Conservation (phyloP, 805 yeast species). For the Candida vartiovaarae region DNA sequence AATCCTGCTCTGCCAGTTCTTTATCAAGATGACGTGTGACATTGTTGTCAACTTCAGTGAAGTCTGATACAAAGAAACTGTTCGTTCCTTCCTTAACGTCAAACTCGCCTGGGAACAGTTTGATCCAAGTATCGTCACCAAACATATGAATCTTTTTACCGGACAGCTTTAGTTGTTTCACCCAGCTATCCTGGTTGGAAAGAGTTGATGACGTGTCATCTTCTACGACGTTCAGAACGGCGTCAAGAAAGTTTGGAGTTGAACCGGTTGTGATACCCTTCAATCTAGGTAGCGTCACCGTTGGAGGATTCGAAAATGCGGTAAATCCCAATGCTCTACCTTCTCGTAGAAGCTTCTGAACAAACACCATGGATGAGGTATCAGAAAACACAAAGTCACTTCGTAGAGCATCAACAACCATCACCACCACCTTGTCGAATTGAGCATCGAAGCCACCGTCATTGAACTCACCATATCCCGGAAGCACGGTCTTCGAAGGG, state of each 20-base stretch:
- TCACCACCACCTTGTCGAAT: conserved; percentile 64
- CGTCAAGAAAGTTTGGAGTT: conserved; percentile 90
- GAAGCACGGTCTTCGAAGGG: conserved; percentile 76
- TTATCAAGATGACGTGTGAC: conserved; percentile 79
- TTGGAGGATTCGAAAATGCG: conserved; percentile 90
- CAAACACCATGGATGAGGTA: conserved; percentile 55
- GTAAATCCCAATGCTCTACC: conserved; percentile 85
- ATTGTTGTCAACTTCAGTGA: conserved; percentile 86
- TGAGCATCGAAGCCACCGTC: conserved; percentile 30
- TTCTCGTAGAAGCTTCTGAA: conserved; percentile 54
- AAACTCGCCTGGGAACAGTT: conserved; percentile 77
- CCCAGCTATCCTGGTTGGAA: conserved; percentile 80
- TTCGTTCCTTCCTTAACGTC: conserved; percentile 74
- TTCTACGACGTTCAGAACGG: conserved; percentile 88
- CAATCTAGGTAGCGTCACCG: conserved; percentile 89
- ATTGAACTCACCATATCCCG: conserved; percentile 42
- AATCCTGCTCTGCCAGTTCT: conserved; percentile 43
- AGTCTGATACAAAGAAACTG: conserved; percentile 92
- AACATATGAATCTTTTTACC: conserved; percentile 58
- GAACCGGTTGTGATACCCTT: conserved; percentile 95
- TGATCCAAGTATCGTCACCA: conserved; percentile 98
- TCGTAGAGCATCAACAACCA: conserved; percentile 91
- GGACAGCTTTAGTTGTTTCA: conserved; percentile 48
- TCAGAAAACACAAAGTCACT: conserved; percentile 76
- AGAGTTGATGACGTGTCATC: conserved; percentile 67